These are phyloP conservation scores for Myxozyma nipponensis DNA, from an alignment of 805 yeast genomes.

Conservation along the genomic window DNA sequence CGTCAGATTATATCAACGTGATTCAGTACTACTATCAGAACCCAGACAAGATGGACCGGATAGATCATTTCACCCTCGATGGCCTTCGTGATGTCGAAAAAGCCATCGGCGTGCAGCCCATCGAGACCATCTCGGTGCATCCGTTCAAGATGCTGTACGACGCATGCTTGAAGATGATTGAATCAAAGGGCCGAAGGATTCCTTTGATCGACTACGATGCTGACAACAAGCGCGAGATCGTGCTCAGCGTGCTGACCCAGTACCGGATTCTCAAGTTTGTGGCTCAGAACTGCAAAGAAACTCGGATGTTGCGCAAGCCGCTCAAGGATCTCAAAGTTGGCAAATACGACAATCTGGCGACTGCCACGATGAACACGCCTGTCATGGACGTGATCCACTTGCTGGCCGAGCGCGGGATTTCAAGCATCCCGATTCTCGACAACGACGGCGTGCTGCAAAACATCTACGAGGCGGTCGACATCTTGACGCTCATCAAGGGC, in stretches of 20 bases:
- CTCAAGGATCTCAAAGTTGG: conserved; percentile 67
- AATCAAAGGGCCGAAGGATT: conserved; percentile 83
- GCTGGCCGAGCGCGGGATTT: conserved; percentile 72
- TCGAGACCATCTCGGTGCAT: conserved; percentile 82
- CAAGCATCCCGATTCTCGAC: conserved; percentile 91
- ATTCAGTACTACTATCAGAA: conserved; percentile 85
- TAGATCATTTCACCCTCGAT: conserved; percentile 78
- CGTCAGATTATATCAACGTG: conserved; percentile 89
- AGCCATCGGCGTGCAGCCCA: conserved; percentile 78
- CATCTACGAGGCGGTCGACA: conserved; percentile 95
- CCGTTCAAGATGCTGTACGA: conserved; percentile 87
- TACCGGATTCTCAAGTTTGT: conserved; percentile 94
- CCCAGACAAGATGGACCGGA: conserved; percentile 83
- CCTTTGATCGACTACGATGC: conserved; percentile 94
- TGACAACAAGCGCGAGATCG: conserved; percentile 86
- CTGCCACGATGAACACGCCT: conserved; percentile 86
- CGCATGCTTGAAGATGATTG: conserved; percentile 89
- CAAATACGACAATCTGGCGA: conserved; percentile 54
- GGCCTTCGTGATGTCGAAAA: conserved; percentile 78
- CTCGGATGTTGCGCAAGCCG: conserved; percentile 74
- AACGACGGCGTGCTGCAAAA: conserved; percentile 65
- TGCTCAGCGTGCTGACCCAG: conserved; percentile 91
- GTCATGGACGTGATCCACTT: conserved; percentile 88
- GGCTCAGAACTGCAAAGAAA: conserved; percentile 84
- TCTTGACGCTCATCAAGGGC: conserved; percentile 85